phyloP scores from a whole-genome alignment of 2,329 filamentous ascomycete genomes.

The Apiospora pterosperma region DNA sequence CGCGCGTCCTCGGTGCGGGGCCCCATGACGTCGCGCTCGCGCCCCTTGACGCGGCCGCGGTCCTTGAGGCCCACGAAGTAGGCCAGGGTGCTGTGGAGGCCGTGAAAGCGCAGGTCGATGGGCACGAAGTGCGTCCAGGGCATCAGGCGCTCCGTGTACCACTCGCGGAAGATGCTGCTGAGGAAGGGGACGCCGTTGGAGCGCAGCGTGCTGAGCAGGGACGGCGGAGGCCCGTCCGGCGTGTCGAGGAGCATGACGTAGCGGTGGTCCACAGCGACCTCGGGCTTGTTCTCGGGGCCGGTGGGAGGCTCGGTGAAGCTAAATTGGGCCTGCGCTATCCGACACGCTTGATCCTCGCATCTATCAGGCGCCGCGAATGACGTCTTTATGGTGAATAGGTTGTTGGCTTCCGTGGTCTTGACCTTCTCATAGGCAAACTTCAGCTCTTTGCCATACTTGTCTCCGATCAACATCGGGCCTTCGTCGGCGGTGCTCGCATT shows the following conservation, averaged over 20 bases:
- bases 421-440: slow-evolving; percentile 56
- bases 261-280: slow-evolving; percentile 57
- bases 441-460: background rate
- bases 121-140: slow-evolving; percentile 83
- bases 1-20: slow-evolving; percentile 50
- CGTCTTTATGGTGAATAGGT: slow-evolving; percentile 51
- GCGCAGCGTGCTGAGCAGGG: slow-evolving; percentile 60
- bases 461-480: slow-evolving; percentile 50
- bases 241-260: slow-evolving; percentile 73
- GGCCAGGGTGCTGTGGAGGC: slow-evolving; percentile 67
- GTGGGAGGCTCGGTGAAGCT: slow-evolving; percentile 32
- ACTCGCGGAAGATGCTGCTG: slow-evolving; percentile 70
- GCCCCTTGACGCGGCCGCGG: slow-evolving; percentile 39
- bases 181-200: slow-evolving; percentile 68
- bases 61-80: slow-evolving; percentile 65
- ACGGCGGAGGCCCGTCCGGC: slow-evolving; percentile 59
- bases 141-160: slow-evolving; percentile 71
- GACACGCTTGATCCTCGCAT: slow-evolving; percentile 50
- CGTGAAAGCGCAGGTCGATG: slow-evolving; percentile 69
- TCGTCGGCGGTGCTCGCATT: slow-evolving; percentile 46
- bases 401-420: slow-evolving; percentile 49
- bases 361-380: slow-evolving; percentile 46
- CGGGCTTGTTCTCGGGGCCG: slow-evolving; percentile 26
- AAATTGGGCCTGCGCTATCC: slow-evolving; percentile 50
- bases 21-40: slow-evolving; percentile 41